Conservation (phyloP, 768 basidiomycete genomes). For the Crucibulum laeve region DNA sequence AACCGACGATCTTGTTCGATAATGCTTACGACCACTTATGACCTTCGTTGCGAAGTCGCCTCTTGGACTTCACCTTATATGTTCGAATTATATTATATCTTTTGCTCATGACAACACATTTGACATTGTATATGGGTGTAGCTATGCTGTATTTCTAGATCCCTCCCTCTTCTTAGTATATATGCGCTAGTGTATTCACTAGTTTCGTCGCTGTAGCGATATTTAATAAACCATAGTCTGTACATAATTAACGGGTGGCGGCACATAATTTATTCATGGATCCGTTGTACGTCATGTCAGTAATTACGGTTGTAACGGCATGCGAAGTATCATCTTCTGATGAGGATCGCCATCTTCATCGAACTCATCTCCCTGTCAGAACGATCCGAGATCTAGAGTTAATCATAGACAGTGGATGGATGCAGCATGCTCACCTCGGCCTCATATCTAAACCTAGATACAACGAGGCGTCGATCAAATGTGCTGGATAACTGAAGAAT, state of each 20-base stretch:
- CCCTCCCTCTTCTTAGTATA: slow-evolving; percentile 8
- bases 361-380: slow-evolving; percentile 61
- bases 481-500: slow-evolving; percentile 4
- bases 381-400: slow-evolving; percentile 18
- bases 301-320: slow-evolving; percentile 28
- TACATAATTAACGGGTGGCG: too few species aligned
- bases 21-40: slow-evolving; percentile 29
- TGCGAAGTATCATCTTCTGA: slow-evolving; percentile 70
- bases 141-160: slow-evolving; percentile 33
- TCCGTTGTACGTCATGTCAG: too few species aligned
- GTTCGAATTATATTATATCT: slow-evolving; percentile 24
- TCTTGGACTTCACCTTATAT: slow-evolving; percentile 4
- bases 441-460: slow-evolving; percentile 61
- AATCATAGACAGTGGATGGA: slow-evolving; percentile 10
- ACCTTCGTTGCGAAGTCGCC: slow-evolving; percentile 11
- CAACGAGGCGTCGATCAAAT: slow-evolving; percentile 13
- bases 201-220: too few species aligned
- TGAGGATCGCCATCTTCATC: slow-evolving; percentile 84
- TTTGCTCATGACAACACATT: slow-evolving; percentile 14
- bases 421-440: slow-evolving; percentile 47
- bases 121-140: slow-evolving; percentile 18
- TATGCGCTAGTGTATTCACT: too few species aligned
- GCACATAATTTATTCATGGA: slow-evolving; percentile 4
- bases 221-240: not conserved
- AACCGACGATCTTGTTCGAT: slow-evolving; percentile 13